Evolutionary conservation across 2,329 filamentous ascomycete species (phyloP).

Genomic region (Diaporthe eres): DNA sequence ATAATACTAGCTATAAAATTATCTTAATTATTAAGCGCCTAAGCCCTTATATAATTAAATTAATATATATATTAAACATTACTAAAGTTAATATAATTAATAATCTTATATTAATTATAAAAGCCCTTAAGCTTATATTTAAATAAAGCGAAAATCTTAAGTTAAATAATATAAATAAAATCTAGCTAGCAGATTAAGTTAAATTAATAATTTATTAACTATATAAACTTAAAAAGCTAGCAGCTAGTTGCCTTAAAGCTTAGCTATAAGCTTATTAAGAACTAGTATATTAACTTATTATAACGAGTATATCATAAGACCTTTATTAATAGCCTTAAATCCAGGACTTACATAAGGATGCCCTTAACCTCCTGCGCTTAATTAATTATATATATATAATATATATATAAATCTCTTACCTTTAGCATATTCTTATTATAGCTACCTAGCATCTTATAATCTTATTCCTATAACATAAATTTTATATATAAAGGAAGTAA

Average conservation of each 20-base stretch:
- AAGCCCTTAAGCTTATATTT: neutral
- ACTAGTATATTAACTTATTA: neutral
- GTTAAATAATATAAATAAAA: neutral
- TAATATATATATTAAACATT: neutral
- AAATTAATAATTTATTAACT: neutral
- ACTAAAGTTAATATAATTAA: neutral
- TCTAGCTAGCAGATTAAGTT: neutral
- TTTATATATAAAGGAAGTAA: too few species aligned
- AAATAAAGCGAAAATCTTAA: neutral
- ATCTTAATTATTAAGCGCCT: too few species aligned
- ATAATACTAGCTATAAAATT: too few species aligned
- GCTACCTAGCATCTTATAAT: too few species aligned
- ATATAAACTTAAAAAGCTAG: neutral
- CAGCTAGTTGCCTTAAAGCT: neutral
- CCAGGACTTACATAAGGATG: neutral
- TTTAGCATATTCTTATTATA: neutral
- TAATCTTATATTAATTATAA: neutral
- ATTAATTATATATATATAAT: neutral
- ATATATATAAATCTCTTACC: neutral
- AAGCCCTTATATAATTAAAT: too few species aligned
- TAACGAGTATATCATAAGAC: neutral
- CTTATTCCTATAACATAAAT: too few species aligned
- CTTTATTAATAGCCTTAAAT: neutral
- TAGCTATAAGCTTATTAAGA: neutral
- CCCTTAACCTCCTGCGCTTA: neutral